Base-by-base conservation (phyloP, 1,284 basidiomycete species). In the Sanghuangporus weigelae region DNA sequence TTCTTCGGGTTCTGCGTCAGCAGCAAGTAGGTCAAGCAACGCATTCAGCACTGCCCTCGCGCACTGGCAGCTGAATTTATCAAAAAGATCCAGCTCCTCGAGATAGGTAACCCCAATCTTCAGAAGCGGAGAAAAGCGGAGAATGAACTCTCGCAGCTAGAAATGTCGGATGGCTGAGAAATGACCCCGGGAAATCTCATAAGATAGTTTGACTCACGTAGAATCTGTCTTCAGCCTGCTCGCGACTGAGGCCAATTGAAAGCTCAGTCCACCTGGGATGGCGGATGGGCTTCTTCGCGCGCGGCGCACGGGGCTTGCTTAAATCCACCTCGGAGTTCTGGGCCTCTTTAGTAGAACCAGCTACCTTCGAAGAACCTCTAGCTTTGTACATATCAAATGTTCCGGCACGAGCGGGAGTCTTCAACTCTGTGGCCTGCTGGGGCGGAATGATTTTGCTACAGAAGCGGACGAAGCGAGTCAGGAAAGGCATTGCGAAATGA, bases 61-160 rank as follows among this genome's bases (percentile, higher is more conserved):
- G 67, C 85, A 87, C 0, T 75, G 71, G 66, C 88, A 86, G 70
- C 81, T 83, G 50, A 89, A 79, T 31, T 80, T 77, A 21, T 72
- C 77, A 57, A 91, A 77, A 62, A 83, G 78, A 46, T 89, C 89
- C 10, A 92, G 73, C 67, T 90, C 88, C 60, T 88, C 85, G 4
- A 88, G 70, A 65, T 85, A 78, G 1, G 73, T 67, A 57, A 82
- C 84, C 1, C 81, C 77, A 10, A 90, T 77, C 21, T 83, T 80
- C 66, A 88, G 73, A 7, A 81, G 67, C 31, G 76, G 73, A 2
- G 79, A 77, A 68, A 92, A 92, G 38, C 90, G 81, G 46, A 89
- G 71, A 7, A 83, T 70, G 71, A 90, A 92, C 73, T 92, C 90
- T 63, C 90, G 84, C 57, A 92, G 85, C 67, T 83, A 56, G 8